These are phyloP conservation scores for Sapria himalayana DNA, from an alignment of 345 rosid species.

Conservation along the genomic window DNA sequence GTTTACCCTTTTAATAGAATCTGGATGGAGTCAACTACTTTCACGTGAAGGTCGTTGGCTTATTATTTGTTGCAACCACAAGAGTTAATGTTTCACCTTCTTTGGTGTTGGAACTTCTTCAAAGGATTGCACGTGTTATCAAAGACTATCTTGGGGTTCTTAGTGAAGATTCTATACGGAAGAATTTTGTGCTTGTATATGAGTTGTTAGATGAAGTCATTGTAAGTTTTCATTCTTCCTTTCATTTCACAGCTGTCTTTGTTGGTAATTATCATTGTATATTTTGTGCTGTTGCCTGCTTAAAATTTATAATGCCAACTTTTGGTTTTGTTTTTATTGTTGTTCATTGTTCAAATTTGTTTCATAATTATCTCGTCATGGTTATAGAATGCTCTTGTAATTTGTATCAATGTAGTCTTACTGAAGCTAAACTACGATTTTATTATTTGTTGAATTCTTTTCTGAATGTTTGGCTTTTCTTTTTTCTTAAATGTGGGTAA, in stretches of 20 bases:
- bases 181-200: slow-evolving; percentile 84
- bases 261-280: too few species aligned
- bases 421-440: slow-evolving; percentile 3
- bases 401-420: too few species aligned
- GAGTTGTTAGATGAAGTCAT: slow-evolving; percentile 96
- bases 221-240: slow-evolving; percentile 29
- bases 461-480: not conserved
- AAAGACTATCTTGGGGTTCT: slow-evolving; percentile 92
- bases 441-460: not conserved
- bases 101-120: slow-evolving; percentile 87
- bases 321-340: too few species aligned
- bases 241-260: not conserved
- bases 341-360: too few species aligned
- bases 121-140: slow-evolving; percentile 89
- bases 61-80: slow-evolving; percentile 84
- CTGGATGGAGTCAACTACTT: slow-evolving; percentile 96
- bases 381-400: too few species aligned
- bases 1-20: slow-evolving; percentile 21
- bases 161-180: slow-evolving; percentile 84
- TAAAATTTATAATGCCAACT: too few species aligned
- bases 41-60: slow-evolving; percentile 87
- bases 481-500: not conserved
- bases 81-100: slow-evolving; percentile 85
- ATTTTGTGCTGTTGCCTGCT: too few species aligned
- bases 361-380: too few species aligned